Evolutionary conservation across 208 protist genomes (phyloP), one percentile per base, ranked within the genome.

Genomic region (Naegleria lovaniensis): DNA sequence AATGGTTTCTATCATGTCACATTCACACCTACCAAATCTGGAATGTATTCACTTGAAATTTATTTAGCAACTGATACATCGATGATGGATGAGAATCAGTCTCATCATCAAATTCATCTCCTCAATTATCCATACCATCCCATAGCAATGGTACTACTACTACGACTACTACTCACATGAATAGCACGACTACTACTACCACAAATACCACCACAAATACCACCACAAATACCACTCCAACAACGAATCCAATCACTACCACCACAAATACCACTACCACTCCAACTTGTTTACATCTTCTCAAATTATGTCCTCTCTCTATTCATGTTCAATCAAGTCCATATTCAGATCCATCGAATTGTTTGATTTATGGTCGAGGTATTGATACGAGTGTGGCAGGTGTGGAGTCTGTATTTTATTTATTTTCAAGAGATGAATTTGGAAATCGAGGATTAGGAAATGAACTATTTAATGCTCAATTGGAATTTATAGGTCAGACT

Each of bases 331-430:
- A 29, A 22, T 87, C 83, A 41, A 48, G 9, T 33, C 29, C 29
- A 87, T n/a, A 41, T 7, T 38, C 19, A 38, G 83, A 87, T 87
- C 83, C 83, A 87, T 51, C 83, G 39, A 87, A 87, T 13, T 41
- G 40, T 52, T 16, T n/a, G 1, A 2, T 87, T 3, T 36, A 52
- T 41, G 83, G 83, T 51, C 48, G 40, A 25, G 83, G 83, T 52
- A 19, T 48, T 38, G 29, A 13, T 3, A 52, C 0, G 0, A 13
- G 38, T 36, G n/a, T n/a, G 3, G 83, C 83, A 19, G 83, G 83
- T 87, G 38, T 48, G 16, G 83, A 41, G 7, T 38, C 33, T n/a
- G 13, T 7, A 29, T 87, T 87, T 33, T 25, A 11, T 36, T 22
- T 87, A 1, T 7, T 52, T 19, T 52, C 83, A 48, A 36, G 9